phyloP scores from a whole-genome alignment of 139 green algal genomes.

The Micractinium sp. region DNA sequence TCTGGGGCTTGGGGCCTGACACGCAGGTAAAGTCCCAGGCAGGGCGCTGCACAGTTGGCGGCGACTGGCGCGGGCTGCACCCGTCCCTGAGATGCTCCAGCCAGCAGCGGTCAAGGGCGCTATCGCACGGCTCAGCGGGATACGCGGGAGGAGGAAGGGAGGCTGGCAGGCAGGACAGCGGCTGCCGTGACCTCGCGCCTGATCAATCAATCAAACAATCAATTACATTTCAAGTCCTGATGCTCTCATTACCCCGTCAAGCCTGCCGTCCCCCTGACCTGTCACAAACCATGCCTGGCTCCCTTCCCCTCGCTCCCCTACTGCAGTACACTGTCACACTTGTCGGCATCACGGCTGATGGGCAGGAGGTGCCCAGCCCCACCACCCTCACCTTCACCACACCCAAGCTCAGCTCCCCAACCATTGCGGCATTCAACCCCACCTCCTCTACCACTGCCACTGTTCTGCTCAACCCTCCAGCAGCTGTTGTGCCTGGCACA shows the following conservation, averaged over 20 bases:
- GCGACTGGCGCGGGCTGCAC: too few species aligned
- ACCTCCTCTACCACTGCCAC: conserved; percentile 15
- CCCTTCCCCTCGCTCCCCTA: neutral
- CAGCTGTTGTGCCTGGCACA: neutral
- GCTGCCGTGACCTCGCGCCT: too few species aligned
- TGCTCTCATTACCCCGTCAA: too few species aligned
- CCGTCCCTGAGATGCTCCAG: too few species aligned
- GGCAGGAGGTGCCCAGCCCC: neutral
- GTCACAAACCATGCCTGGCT: neutral
- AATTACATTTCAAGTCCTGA: too few species aligned
- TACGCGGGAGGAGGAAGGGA: too few species aligned
- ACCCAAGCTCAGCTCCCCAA: neutral
- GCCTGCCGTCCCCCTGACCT: neutral
- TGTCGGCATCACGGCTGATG: neutral
- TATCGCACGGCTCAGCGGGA: too few species aligned
- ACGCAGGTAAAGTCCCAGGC: too few species aligned
- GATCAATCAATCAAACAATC: too few species aligned
- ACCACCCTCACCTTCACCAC: neutral
- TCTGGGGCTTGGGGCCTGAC: neutral
- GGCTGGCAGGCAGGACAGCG: too few species aligned
- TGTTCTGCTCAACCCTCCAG: conserved; percentile 1
- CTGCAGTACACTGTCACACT: conserved; percentile 6
- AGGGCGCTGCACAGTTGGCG: too few species aligned
- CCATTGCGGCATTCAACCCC: neutral
- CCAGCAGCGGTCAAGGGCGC: too few species aligned